Conservation (phyloP, 2,329 filamentous ascomycete genomes). For the Cercospora zeina region DNA sequence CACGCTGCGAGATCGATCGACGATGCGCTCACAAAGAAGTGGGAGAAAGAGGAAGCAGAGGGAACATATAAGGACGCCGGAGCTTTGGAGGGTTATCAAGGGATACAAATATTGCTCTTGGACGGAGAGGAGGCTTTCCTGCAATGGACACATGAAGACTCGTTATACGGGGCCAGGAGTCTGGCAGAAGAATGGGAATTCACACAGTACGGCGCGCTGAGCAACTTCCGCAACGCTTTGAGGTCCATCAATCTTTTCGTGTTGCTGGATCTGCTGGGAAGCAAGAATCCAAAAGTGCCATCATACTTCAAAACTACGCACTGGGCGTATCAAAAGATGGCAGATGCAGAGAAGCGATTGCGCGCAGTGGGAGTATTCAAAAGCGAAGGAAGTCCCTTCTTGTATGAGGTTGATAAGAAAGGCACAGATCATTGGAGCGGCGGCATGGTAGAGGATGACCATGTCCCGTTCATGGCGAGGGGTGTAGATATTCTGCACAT, state of each 20-base stretch:
- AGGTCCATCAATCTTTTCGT: conserved; percentile 84
- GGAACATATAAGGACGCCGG: conserved; percentile 41
- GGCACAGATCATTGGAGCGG: conserved; percentile 51
- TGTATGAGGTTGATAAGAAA: conserved; percentile 63
- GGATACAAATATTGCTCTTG: conserved; percentile 83
- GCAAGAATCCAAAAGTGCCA: conserved; percentile 66
- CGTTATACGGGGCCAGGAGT: conserved; percentile 77
- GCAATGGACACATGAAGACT: conserved; percentile 76
- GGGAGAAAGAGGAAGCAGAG: conserved; percentile 67
- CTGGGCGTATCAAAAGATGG: conserved; percentile 84
- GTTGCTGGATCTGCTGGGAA: conserved; percentile 84
- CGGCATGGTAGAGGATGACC: conserved; percentile 70
- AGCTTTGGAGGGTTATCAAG: conserved; percentile 71
- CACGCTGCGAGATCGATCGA: conserved; percentile 81
- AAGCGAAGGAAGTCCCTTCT: conserved; percentile 57
- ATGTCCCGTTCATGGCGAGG: conserved; percentile 82
- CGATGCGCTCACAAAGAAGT: conserved; percentile 74
- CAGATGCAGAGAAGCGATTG: conserved; percentile 71
- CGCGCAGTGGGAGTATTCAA: conserved; percentile 67
- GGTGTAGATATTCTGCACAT: conserved; percentile 88
- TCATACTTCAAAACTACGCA: conserved; percentile 90
- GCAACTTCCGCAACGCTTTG: conserved; percentile 72
- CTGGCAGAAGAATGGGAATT: conserved; percentile 81
- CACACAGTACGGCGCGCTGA: conserved; percentile 66
- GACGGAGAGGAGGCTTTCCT: conserved; percentile 94